Evolutionary conservation across 169 alveolate species (phyloP), one percentile per base, ranked within the genome.

Genomic region (Plasmodium sp.): DNA sequence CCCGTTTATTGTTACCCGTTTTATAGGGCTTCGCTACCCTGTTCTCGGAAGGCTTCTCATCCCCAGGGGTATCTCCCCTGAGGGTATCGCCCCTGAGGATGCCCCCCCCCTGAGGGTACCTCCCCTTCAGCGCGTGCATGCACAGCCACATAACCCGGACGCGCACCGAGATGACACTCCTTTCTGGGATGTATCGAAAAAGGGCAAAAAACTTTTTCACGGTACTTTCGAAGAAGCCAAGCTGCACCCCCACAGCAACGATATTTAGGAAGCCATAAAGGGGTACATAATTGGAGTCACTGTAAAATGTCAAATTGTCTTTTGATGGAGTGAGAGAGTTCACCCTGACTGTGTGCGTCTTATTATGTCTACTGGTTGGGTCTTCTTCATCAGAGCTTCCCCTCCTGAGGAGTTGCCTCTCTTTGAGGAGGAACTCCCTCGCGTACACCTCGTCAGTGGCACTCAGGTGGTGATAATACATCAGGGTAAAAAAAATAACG

Each of bases 101-200:
- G 34, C 16, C 4, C 5, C 51, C 62, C 39, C n/a, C 31, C 54
- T n/a, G 36, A 9, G 5, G 10, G 18, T 84, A 36, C n/a, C 51
- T 75, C 27, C 45, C 62, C 43, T 18, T 51, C 22, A 74, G 51
- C 22, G 73, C 80, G 77, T 86, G 62, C n/a, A 86, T 75, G 43
- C 36, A 33, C 14, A 86, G 27, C 88, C 93, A 86, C 93, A 86
- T 86, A 54, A 86, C 18, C 27, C 93, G 93, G 27, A 86, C 58
- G 62, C 77, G 85, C n/a, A 86, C 80, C 12, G 93, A 86, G 34
- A 77, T 77, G 9, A 86, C 86, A 74, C 80, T 74, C 54, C 77
- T 12, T 18, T 86, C 93, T 6, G 93, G 81, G 10, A 86, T 86
- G 31, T 22, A 75, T n/a, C 81, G 62, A 34, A 86, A 86, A 54